A percentile compares a stretch with the other conserved stretches of the same genome.
These are phyloP conservation scores for Chrysanthemum lavandulifolium DNA, from an alignment of 129 eudicot genomes.

Conservation along the genomic window DNA sequence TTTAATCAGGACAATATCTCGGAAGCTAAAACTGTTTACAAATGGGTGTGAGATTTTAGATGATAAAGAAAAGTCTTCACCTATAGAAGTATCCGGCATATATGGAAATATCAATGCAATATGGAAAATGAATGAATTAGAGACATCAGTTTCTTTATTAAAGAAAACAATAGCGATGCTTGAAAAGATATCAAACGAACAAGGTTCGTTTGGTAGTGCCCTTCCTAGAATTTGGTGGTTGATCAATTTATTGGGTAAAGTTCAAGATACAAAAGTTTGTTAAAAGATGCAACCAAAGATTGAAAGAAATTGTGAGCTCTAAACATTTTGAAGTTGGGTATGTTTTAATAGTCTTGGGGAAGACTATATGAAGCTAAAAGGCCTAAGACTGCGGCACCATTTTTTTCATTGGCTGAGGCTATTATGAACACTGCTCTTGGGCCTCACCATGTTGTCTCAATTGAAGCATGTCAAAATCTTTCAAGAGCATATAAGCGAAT, in stretches of 20 bases:
- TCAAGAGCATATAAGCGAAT: conserved; percentile 88
- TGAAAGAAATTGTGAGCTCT: conserved; percentile 81
- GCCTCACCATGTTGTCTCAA: conserved; percentile 79
- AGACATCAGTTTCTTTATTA: conserved; percentile 68
- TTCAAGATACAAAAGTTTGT: conserved; percentile 57
- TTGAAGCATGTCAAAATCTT: conserved; percentile 84
- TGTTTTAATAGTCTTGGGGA: conserved; percentile 79
- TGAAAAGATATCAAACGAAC: conserved; percentile 77
- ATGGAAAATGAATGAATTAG: conserved; percentile 78
- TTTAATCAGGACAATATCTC: conserved; percentile 58
- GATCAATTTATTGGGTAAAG: conserved; percentile 68
- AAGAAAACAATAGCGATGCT: conserved; percentile 70
- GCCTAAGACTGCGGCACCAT: conserved; percentile 87
- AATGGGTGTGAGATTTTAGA: conserved; percentile 60
- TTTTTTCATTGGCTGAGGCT: conserved; percentile 82
- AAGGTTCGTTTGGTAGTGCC: conserved; percentile 76
- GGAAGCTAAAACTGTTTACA: conserved; percentile 74
- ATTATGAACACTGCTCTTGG: conserved; percentile 88
- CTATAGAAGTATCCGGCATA: conserved; percentile 67
- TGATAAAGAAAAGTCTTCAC: conserved; percentile 51
- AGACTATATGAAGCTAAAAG: conserved; percentile 80
- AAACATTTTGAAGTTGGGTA: conserved; percentile 89
- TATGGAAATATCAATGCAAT: conserved; percentile 80
- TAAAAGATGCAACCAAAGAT: conserved; percentile 82
- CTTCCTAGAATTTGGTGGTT: conserved; percentile 87